Evolutionary conservation across 805 yeast species (phyloP).

Genomic region (Jamesozyma gamospora): DNA sequence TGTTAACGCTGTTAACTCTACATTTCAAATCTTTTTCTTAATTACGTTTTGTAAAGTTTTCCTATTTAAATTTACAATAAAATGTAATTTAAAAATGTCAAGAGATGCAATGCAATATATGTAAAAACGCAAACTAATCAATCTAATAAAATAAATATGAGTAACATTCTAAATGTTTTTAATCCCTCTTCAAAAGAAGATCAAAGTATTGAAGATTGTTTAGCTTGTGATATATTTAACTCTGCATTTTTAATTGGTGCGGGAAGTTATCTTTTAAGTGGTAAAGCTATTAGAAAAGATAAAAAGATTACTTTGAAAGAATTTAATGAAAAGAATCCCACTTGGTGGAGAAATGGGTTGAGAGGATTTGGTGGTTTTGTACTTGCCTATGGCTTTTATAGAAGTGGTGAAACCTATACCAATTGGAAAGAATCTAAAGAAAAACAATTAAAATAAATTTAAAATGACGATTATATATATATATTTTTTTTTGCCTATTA

Average conservation of each 20-base stretch:
- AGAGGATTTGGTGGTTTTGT: slow-evolving; percentile 46
- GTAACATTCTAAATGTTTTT: slow-evolving; percentile 42
- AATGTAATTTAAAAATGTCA: too few species aligned
- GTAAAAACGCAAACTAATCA: too few species aligned
- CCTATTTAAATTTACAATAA: too few species aligned
- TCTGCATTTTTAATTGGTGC: slow-evolving; percentile 47
- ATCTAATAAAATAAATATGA: too few species aligned
- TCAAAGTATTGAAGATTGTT: slow-evolving; percentile 35
- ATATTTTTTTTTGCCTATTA: too few species aligned
- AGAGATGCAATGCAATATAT: too few species aligned
- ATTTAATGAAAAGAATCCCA: slow-evolving; percentile 34
- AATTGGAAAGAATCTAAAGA: slow-evolving; percentile 3
- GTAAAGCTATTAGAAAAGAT: slow-evolving; percentile 42
- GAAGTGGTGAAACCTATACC: slow-evolving; percentile 43
- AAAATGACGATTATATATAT: neutral
- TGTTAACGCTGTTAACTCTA: too few species aligned
- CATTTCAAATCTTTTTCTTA: too few species aligned
- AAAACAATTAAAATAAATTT: neutral
- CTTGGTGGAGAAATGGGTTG: slow-evolving; percentile 53
- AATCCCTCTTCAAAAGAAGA: slow-evolving; percentile 29
- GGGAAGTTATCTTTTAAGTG: slow-evolving; percentile 53
- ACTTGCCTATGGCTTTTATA: slow-evolving; percentile 45
- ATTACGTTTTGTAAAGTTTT: too few species aligned
- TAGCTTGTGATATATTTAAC: slow-evolving; percentile 61
- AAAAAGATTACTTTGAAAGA: slow-evolving; percentile 32